phyloP scores from a whole-genome alignment of 495 filamentous ascomycete species.

The Aspergillus ostianus region DNA sequence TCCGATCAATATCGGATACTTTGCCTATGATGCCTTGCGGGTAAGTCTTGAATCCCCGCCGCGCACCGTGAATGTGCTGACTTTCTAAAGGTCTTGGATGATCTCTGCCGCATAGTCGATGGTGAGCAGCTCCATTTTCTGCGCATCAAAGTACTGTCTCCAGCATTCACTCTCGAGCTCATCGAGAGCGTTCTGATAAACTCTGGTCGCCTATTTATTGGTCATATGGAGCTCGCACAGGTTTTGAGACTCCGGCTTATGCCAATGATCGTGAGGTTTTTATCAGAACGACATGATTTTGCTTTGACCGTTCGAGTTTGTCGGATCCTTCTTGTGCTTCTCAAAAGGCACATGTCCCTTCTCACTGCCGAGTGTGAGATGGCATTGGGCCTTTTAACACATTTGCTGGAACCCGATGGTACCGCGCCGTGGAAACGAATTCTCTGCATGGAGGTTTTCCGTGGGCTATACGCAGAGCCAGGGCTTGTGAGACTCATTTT shows the following conservation, averaged over 20 bases:
- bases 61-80: slow-evolving; percentile 17
- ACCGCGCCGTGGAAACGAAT: slow-evolving; percentile 78
- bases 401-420: slow-evolving; percentile 82
- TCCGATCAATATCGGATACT: slow-evolving; percentile 62
- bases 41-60: slow-evolving; percentile 34
- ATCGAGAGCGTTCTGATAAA: slow-evolving; percentile 87
- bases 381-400: slow-evolving; percentile 78
- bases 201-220: slow-evolving; percentile 74
- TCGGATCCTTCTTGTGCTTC: slow-evolving; percentile 74
- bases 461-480: slow-evolving; percentile 78
- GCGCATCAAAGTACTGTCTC: slow-evolving; percentile 68
- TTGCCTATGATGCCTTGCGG: slow-evolving; percentile 82
- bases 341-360: slow-evolving; percentile 72
- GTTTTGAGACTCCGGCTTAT: slow-evolving; percentile 77
- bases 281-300: slow-evolving; percentile 79
- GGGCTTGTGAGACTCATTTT: slow-evolving; percentile 78
- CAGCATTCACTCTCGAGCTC: slow-evolving; percentile 82
- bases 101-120: slow-evolving; percentile 85
- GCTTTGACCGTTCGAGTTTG: slow-evolving; percentile 78
- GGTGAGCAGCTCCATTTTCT: slow-evolving; percentile 78
- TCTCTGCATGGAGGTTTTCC: slow-evolving; percentile 86
- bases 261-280: slow-evolving; percentile 73
- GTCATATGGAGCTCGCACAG: slow-evolving; percentile 77
- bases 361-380: slow-evolving; percentile 80
- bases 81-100: slow-evolving; percentile 66